phyloP scores from a whole-genome alignment of 2,329 filamentous ascomycete genomes.

The Rhinocladiella similis region DNA sequence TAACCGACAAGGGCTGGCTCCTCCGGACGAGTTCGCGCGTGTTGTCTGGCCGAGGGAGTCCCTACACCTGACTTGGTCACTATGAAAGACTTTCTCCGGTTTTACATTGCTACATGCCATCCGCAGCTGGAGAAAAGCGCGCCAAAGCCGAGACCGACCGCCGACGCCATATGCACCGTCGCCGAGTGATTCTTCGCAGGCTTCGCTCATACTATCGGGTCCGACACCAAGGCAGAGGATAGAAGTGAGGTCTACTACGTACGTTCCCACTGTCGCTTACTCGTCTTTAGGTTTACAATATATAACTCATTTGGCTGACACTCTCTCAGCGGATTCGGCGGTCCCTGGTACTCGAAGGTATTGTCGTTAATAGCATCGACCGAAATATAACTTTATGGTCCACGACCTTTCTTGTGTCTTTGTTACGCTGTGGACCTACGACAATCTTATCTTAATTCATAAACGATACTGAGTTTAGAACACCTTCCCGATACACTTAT shows the following conservation, averaged over 20 bases:
- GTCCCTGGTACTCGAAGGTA: slow-evolving; percentile 9
- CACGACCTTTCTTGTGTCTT: slow-evolving; percentile 15
- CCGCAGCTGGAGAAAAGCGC: slow-evolving; percentile 1
- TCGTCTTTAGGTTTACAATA: neutral
- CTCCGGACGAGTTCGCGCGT: slow-evolving; percentile 6
- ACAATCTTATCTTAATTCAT: slow-evolving; percentile 21
- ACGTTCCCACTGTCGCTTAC: neutral
- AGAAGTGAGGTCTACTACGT: slow-evolving; percentile 23
- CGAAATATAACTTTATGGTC: slow-evolving; percentile 18
- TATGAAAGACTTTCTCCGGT: slow-evolving; percentile 24
- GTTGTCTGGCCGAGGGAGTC: slow-evolving; percentile 1
- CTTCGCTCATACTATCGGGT: slow-evolving; percentile 13
- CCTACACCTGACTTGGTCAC: slow-evolving; percentile 16
- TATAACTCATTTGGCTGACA: neutral
- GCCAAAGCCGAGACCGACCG: slow-evolving; percentile 5
- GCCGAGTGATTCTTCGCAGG: slow-evolving; percentile 25
- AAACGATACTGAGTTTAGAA: slow-evolving; percentile 14
- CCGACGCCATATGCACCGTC: slow-evolving; percentile 11
- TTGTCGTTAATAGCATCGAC: slow-evolving; percentile 22
- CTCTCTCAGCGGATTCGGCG: slow-evolving; percentile 15
- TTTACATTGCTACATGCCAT: slow-evolving; percentile 15
- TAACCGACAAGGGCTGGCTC: slow-evolving; percentile 6
- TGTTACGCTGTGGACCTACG: slow-evolving; percentile 16
- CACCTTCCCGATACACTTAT: slow-evolving; percentile 19
- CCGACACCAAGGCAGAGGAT: slow-evolving; percentile 10